phyloP scores from a whole-genome alignment of 176 grass and related monocot species.

The Carex kokanica region DNA sequence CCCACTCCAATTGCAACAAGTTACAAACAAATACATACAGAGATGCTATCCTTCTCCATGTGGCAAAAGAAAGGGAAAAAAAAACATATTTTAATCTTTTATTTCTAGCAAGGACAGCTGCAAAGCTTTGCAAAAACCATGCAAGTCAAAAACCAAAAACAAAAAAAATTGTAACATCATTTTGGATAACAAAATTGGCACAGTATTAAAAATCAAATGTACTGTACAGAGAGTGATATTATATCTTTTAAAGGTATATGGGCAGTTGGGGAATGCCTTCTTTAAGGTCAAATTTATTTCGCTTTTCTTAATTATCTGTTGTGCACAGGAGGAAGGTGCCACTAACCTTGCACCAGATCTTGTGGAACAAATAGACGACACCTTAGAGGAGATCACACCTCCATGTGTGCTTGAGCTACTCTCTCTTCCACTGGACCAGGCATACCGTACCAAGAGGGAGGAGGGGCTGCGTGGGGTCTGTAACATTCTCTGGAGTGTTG shows the following conservation, averaged over 20 bases:
- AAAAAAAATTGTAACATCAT: not conserved
- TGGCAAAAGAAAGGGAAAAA: not conserved
- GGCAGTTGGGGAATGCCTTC: not conserved
- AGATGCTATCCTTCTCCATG: not conserved
- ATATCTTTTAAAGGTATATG: not conserved
- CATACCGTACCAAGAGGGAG: conserved; percentile 53
- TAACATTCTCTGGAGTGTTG: conserved; percentile 87
- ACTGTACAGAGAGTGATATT: not conserved
- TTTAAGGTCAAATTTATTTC: too few relatives aligned
- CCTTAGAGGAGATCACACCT: conserved; percentile 92
- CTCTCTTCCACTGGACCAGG: conserved; percentile 61
- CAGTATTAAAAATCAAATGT: not conserved
- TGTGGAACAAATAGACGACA: conserved; percentile 82
- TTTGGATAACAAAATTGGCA: not conserved
- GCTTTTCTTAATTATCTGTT: conserved; percentile 6
- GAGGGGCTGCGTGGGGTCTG: conserved; percentile 72
- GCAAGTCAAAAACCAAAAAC: not conserved
- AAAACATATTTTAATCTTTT: not conserved
- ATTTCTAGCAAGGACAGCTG: not conserved
- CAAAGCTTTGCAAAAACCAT: not conserved
- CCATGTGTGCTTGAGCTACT: conserved; percentile 83
- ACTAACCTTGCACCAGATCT: conserved; percentile 84
- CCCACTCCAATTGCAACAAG: not conserved
- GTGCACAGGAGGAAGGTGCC: conserved; percentile 77
- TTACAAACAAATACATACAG: not conserved